Evolutionary conservation across 192 early-diverging fungal species (phyloP).

Genomic region (Entrophospora sp.): DNA sequence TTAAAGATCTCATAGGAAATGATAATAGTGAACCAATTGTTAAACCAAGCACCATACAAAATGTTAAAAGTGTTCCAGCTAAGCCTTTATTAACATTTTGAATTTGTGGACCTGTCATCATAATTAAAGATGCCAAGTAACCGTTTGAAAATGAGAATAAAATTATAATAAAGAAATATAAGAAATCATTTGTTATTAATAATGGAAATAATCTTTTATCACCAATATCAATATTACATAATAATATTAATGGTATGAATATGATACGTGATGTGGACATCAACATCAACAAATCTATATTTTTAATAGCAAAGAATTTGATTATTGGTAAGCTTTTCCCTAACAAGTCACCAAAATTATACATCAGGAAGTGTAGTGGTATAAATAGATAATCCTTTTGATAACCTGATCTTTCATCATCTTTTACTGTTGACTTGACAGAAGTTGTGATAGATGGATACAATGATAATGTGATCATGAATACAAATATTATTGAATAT

Average conservation of each 20-base stretch:
- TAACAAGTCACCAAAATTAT: slow-evolving; percentile 65
- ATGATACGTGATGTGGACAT: slow-evolving; percentile 41
- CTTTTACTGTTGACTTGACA: slow-evolving; percentile 33
- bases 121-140: slow-evolving; percentile 49
- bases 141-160: slow-evolving; percentile 62
- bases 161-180: slow-evolving; percentile 44
- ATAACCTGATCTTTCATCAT: slow-evolving; percentile 19
- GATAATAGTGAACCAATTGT: slow-evolving; percentile 55
- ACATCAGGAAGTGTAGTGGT: slow-evolving; percentile 64
- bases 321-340: slow-evolving; percentile 47
- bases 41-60: slow-evolving; percentile 55
- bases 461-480: slow-evolving; percentile 52
- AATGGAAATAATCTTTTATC: slow-evolving; percentile 27
- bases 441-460: slow-evolving; percentile 71
- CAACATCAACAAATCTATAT: slow-evolving; percentile 33
- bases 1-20: slow-evolving; percentile 39
- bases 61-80: slow-evolving; percentile 58
- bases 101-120: slow-evolving; percentile 50
- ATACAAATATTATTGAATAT: slow-evolving; percentile 21
- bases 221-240: slow-evolving; percentile 51
- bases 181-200: slow-evolving; percentile 34
- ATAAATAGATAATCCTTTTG: slow-evolving; percentile 53
- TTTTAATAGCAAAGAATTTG: slow-evolving; percentile 40
- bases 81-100: slow-evolving; percentile 37
- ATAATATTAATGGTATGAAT: slow-evolving; percentile 62